Base-by-base conservation (phyloP, 148 eudicot genomes). In the Camellia granthamiana region DNA sequence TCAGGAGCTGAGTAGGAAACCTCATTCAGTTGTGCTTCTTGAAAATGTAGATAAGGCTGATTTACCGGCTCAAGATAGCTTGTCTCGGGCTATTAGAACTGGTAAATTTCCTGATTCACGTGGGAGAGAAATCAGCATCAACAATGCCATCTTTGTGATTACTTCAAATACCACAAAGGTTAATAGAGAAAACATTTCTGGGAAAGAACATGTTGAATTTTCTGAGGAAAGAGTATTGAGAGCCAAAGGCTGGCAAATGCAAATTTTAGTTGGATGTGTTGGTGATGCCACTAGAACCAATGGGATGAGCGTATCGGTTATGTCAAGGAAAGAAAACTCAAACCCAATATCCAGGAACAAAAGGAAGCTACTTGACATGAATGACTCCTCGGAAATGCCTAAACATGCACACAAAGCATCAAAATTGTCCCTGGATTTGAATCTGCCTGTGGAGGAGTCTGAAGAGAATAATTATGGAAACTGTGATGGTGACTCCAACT, bases 1-100 rank as follows among this genome's bases (percentile, higher is more conserved):
- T 10, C 95, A 88, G 64, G 88, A 90, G 80, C 62, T 96, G 80
- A 83, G 89, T 75, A 94, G 88, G 84, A 93, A 84, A 79, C 97
- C 92, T 30, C 84, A 74, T 55, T 91, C 93, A 9, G 87, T 96
- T 76, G 90, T 96, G 71, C 81, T 92, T 79, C 91, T 96, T 72
- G 98, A 96, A 80, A 92, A 91, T 79, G 55, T 96, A 8, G 95
- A 94, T 19, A 86, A 94, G 76, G 92, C 99, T 42, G 94, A 94
- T 90, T 76, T 82, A 12, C 47, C 85, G 67, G 82, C 89, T 42
- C 94, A 88, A 84, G 84, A 80, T 76, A 94, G 89, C 87, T 80
- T 96, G 82, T 83, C 87, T 21, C 89, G 63, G 82, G 98, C 99
- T 73, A 74, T 92, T 54, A 89, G 76, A 51, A 89, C 91, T 0